Evolutionary conservation across 2,329 filamentous ascomycete species (phyloP).

Genomic region (Aspergillus clavatus): DNA sequence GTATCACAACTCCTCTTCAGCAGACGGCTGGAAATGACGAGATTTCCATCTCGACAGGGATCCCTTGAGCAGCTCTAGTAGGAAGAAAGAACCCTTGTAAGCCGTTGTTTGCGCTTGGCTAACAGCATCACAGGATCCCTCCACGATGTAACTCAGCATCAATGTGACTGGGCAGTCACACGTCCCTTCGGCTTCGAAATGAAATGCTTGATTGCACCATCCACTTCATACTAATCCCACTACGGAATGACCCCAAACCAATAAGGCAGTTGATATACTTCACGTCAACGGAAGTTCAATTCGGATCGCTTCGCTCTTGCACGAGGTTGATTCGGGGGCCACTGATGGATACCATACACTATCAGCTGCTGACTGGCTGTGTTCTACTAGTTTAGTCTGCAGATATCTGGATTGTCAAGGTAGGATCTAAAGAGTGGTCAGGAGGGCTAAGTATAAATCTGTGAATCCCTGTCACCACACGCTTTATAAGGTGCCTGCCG

Average conservation of each 20-base stretch:
- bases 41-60: no score
- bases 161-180: not conserved
- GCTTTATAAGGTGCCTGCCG: not conserved
- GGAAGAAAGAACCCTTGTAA: no score
- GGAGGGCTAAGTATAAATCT: not conserved
- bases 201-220: not conserved
- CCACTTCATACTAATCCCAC: not conserved
- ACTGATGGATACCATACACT: not conserved
- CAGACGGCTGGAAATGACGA: no score
- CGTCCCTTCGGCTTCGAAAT: not conserved
- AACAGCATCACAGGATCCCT: not conserved
- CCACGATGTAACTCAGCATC: not conserved
- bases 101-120: not conserved
- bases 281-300: no score
- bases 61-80: no score
- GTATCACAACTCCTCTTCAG: no score
- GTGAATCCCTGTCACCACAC: not conserved
- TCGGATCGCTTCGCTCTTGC: not conserved
- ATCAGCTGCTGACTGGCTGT: not conserved
- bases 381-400: not conserved
- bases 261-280: no score
- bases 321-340: not conserved
- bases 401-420: not conserved
- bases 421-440: not conserved
- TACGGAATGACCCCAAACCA: not conserved